A percentile compares a stretch with the other conserved stretches of the same genome.
phyloP scores from a whole-genome alignment of 768 basidiomycete genomes.

The Psilocybe cyanescens region DNA sequence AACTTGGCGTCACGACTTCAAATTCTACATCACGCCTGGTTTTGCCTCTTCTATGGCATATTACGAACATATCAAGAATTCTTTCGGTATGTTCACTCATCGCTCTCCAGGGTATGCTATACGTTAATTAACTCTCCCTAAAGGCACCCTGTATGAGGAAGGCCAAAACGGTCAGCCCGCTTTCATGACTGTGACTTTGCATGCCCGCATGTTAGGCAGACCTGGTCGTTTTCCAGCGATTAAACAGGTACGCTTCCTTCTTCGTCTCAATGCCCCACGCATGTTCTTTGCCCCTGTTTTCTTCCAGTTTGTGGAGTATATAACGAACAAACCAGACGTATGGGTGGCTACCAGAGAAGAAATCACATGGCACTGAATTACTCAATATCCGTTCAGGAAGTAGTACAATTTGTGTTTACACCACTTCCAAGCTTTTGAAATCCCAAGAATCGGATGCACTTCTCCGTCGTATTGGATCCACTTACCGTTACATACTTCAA shows the following conservation, averaged over 20 bases:
- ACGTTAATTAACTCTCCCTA: background rate
- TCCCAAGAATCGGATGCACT: too few relatives aligned
- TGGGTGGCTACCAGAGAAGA: conserved; percentile 21
- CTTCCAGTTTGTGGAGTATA: conserved; percentile 17
- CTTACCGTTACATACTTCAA: too few relatives aligned
- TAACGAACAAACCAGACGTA: conserved; percentile 11
- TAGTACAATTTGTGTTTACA: background rate
- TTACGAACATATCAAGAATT: conserved; percentile 17
- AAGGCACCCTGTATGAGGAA: conserved; percentile 20
- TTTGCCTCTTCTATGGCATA: conserved; percentile 21
- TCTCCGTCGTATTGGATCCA: too few relatives aligned
- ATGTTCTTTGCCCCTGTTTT: background rate
- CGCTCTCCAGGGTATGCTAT: background rate
- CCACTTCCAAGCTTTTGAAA: too few relatives aligned
- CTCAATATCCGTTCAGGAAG: conserved; percentile 14
- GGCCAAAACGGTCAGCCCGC: conserved; percentile 17
- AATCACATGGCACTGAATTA: conserved; percentile 17
- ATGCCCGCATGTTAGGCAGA: conserved; percentile 18
- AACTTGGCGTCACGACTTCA: conserved; percentile 16
- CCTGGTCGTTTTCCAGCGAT: conserved; percentile 19
- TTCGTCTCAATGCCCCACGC: background rate
- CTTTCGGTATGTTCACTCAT: conserved; percentile 6
- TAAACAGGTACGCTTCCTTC: conserved; percentile 8
- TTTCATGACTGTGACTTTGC: conserved; percentile 17
- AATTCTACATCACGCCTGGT: conserved; percentile 20